These are phyloP conservation scores for Hygrophorus russula DNA, from an alignment of 768 basidiomycete species.

Conservation along the genomic window DNA sequence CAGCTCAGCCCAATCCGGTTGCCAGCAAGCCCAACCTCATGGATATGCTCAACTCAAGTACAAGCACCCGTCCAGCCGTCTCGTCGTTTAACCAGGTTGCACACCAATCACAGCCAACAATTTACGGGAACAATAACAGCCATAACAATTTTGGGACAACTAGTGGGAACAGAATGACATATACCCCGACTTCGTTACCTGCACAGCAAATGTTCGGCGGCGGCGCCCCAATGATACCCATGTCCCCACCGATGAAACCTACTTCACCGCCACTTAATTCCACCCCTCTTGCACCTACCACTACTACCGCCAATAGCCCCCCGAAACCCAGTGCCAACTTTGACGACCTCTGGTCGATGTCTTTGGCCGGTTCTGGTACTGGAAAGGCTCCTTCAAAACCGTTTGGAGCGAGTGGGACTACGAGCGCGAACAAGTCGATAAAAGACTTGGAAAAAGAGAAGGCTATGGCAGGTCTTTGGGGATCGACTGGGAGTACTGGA, in stretches of 20 bases:
- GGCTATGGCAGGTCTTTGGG: conserved; percentile 74
- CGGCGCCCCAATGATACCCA: conserved; percentile 22
- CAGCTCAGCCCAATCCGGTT: conserved; percentile 18
- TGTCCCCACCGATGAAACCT: conserved; percentile 14
- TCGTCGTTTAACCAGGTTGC: conserved; percentile 18
- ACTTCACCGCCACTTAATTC: conserved; percentile 11
- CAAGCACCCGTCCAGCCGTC: conserved; percentile 19
- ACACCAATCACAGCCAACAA: conserved; percentile 9
- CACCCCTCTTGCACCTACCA: conserved; percentile 13
- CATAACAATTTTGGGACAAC: conserved; percentile 10
- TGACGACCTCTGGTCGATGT: conserved; percentile 85
- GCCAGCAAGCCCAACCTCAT: conserved; percentile 27
- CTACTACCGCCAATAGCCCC: too few species aligned
- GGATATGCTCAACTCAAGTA: conserved; percentile 32
- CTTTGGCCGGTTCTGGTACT: conserved; percentile 37
- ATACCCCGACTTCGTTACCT: conserved; percentile 5
- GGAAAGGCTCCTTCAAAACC: not conserved
- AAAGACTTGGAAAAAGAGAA: conserved; percentile 88
- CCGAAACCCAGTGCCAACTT: conserved; percentile 49
- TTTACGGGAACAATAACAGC: conserved; percentile 7
- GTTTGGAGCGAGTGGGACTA: conserved; percentile 25
- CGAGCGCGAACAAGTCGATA: conserved; percentile 52
- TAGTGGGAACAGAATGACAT: conserved; percentile 9
- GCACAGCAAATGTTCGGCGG: conserved; percentile 19
- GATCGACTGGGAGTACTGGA: conserved; percentile 15